These are phyloP conservation scores for Raffaelea albimanens DNA, from an alignment of 2,329 filamentous ascomycete genomes.

Conservation along the genomic window DNA sequence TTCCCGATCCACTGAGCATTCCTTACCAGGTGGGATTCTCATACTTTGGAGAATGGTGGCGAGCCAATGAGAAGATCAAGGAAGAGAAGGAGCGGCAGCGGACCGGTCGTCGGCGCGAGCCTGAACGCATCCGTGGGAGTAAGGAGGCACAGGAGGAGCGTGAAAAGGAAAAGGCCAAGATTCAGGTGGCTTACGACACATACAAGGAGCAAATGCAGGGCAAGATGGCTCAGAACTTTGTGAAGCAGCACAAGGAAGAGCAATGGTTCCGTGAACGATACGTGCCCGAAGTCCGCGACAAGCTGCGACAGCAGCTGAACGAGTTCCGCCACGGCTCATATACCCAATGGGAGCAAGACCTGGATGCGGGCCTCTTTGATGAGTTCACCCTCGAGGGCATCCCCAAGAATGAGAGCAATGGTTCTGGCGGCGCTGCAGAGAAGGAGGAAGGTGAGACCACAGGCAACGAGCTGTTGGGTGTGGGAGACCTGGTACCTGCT, in stretches of 20 bases:
- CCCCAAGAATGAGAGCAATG: conserved; percentile 86
- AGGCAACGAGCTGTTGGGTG: conserved; percentile 85
- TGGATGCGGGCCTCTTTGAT: conserved; percentile 80
- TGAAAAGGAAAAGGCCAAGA: conserved; percentile 69
- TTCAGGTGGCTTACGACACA: conserved; percentile 58
- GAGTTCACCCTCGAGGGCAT: conserved; percentile 91
- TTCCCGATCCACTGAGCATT: conserved; percentile 62
- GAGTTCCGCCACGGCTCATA: conserved; percentile 73
- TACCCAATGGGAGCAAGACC: conserved; percentile 78
- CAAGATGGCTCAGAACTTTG: conserved; percentile 81
- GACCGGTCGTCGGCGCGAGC: conserved; percentile 58
- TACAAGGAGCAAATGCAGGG: conserved; percentile 62
- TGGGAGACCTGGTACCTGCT: conserved; percentile 79
- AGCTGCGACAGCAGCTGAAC: conserved; percentile 64
- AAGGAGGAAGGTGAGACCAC: conserved; percentile 95
- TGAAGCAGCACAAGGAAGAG: conserved; percentile 84
- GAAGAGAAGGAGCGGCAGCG: conserved; percentile 66
- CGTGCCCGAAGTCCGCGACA: conserved; percentile 69
- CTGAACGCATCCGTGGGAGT: conserved; percentile 52
- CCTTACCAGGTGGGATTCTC: conserved; percentile 78
- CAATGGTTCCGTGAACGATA: conserved; percentile 99
- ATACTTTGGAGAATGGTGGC: conserved; percentile 82
- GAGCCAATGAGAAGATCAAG: conserved; percentile 71
- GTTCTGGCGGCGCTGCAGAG: conserved; percentile 73
- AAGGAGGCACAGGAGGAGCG: conserved; percentile 63